phyloP scores from a whole-genome alignment of 106 monocot genomes.

The Dendrobium officinale region DNA sequence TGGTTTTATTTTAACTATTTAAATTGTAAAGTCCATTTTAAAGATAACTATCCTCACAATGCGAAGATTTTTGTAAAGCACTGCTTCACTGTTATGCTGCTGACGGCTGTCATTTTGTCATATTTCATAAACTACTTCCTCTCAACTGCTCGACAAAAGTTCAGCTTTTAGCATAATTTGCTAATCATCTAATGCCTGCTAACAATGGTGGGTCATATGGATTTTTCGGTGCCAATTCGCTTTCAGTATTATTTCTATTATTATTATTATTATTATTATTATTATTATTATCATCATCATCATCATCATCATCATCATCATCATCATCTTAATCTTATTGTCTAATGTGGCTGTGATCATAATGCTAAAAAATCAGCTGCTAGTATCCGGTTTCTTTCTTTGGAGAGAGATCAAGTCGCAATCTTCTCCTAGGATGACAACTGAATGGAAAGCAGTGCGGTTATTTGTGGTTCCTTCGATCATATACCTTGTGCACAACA shows the following conservation, averaged over 20 bases:
- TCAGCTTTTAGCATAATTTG: background rate
- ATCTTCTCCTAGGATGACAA: slow-evolving; percentile 74
- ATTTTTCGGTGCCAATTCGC: background rate
- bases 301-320: too few species aligned
- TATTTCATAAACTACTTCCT: background rate
- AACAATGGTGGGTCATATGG: background rate
- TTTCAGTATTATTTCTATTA: background rate
- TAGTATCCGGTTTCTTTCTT: slow-evolving; percentile 76
- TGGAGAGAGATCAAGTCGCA: slow-evolving; percentile 65
- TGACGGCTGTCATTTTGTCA: background rate
- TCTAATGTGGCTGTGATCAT: slow-evolving; percentile 12
- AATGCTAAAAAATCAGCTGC: slow-evolving; percentile 43
- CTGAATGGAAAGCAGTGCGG: slow-evolving; percentile 71
- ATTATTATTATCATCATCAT: too few species aligned
- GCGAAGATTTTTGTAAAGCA: background rate
- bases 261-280: background rate
- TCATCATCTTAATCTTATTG: background rate
- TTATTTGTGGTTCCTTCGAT: slow-evolving; percentile 81
- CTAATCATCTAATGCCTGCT: background rate
- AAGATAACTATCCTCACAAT: background rate
- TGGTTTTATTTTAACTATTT: background rate
- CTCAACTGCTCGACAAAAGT: background rate
- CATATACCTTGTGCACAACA: slow-evolving; percentile 95
- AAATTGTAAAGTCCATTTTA: background rate
- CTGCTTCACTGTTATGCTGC: background rate